Percentiles rank a stretch among this genome's conserved stretches.
Evolutionary conservation across 352 stramenopile genomes (phyloP).

Genomic region (Globisporangium splendens): DNA sequence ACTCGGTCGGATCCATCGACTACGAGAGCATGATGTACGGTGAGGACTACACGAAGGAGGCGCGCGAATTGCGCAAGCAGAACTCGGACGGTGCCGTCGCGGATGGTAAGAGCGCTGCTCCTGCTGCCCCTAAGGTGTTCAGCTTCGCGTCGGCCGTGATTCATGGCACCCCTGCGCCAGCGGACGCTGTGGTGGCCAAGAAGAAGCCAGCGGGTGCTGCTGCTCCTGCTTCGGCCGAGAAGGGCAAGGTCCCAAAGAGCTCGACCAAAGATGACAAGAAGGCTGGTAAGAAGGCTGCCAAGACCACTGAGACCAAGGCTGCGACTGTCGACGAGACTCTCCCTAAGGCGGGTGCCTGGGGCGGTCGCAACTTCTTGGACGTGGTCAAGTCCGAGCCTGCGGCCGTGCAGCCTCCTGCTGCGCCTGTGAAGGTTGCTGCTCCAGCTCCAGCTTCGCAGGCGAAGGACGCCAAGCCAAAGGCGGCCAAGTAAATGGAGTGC

Average conservation of each 20-base stretch:
- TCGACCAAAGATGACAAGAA: conserved; percentile 41
- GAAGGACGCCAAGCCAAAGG: conserved; percentile 5
- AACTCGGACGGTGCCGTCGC: conserved; percentile 21
- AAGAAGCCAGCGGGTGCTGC: conserved; percentile 28
- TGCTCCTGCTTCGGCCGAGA: conserved; percentile 18
- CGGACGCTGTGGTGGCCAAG: conserved; percentile 36
- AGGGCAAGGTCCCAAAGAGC: conserved; percentile 23
- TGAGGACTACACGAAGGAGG: conserved; percentile 87
- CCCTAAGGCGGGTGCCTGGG: conserved; percentile 72
- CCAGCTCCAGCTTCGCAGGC: no score
- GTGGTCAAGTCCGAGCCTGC: conserved; percentile 76
- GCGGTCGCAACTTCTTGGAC: conserved; percentile 78
- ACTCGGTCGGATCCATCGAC: conserved; percentile 85
- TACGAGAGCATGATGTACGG: conserved; percentile 91
- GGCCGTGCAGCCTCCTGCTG: conserved; percentile 24
- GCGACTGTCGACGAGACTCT: conserved; percentile 38
- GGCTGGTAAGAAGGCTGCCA: conserved; percentile 14
- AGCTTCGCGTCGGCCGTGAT: conserved; percentile 80
- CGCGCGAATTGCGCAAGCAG: conserved; percentile 66
- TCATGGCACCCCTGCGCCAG: conserved; percentile 55
- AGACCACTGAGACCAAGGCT: conserved; percentile 35
- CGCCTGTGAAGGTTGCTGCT: conserved; percentile 24
- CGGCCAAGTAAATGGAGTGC: background rate
- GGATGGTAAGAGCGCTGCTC: conserved; percentile 1
- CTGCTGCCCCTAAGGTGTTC: conserved; percentile 37